Conservation (phyloP, 2,329 filamentous ascomycete species). For the Orbilia quercus region DNA sequence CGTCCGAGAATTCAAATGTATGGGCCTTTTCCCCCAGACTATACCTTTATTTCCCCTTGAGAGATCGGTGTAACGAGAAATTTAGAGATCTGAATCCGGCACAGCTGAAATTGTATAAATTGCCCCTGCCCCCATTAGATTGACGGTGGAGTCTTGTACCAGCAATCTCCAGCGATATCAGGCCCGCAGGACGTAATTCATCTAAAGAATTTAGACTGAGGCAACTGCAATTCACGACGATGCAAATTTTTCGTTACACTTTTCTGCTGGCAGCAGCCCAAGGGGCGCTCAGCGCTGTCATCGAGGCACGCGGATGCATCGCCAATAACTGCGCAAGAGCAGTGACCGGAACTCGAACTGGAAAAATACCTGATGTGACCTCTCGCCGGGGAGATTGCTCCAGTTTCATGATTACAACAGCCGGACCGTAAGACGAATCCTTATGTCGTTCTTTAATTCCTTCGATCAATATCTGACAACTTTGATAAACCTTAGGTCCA, state of each 20-base stretch:
- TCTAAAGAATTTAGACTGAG: too few relatives aligned
- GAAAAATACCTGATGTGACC: background rate
- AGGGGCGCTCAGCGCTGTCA: slow-evolving; percentile 9
- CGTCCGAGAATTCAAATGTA: too few relatives aligned
- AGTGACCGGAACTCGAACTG: slow-evolving; percentile 17
- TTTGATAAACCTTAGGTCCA: background rate
- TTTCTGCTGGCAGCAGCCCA: slow-evolving; percentile 13
- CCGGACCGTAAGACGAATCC: slow-evolving; percentile 11
- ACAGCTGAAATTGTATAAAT: too few relatives aligned
- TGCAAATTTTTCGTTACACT: slow-evolving; percentile 13
- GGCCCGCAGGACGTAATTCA: too few relatives aligned
- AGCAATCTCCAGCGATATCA: too few relatives aligned
- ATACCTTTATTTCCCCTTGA: too few relatives aligned
- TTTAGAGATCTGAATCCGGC: too few relatives aligned
- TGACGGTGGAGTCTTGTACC: too few relatives aligned
- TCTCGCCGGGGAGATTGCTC: slow-evolving; percentile 16
- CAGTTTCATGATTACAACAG: slow-evolving; percentile 14
- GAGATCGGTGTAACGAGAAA: too few relatives aligned
- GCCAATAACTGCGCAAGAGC: slow-evolving; percentile 26
- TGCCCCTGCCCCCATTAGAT: too few relatives aligned
- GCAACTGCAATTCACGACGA: background rate
- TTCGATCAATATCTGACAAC: slow-evolving; percentile 1
- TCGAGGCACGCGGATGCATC: slow-evolving; percentile 12
- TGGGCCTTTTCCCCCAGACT: too few relatives aligned
- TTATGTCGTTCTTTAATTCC: background rate